phyloP scores from a whole-genome alignment of 2,329 filamentous ascomycete species.

The Nemania diffusa region DNA sequence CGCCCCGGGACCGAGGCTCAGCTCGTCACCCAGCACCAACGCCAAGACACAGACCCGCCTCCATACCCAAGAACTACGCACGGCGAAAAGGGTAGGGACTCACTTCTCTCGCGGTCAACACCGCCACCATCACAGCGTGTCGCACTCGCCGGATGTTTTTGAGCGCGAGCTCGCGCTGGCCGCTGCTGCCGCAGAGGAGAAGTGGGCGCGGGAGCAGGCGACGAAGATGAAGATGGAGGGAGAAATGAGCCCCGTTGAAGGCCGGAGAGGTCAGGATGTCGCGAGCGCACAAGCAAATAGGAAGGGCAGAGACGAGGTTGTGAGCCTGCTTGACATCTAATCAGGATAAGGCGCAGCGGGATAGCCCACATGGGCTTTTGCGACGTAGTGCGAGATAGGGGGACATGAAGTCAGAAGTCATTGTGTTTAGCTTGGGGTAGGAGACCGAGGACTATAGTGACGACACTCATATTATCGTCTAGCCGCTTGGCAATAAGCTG shows the following conservation, averaged over 20 bases:
- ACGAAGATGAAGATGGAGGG: background rate
- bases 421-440: background rate
- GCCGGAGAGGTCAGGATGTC: too few relatives aligned
- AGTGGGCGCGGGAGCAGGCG: constrained; percentile 6
- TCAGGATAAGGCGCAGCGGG: background rate
- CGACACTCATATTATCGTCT: background rate
- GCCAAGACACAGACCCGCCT: too few relatives aligned
- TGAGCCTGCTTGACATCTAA: background rate
- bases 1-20: too few relatives aligned
- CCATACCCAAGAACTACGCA: background rate
- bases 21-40: too few relatives aligned
- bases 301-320: background rate
- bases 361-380: background rate
- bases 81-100: background rate
- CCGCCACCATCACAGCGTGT: background rate
- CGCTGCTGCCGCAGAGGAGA: constrained; percentile 15
- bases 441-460: background rate
- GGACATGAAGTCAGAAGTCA: background rate
- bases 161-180: constrained; percentile 14
- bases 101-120: background rate
- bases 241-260: background rate
- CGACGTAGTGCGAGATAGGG: background rate
- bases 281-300: background rate
- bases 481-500: background rate
- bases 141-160: constrained; percentile 7